phyloP scores from a whole-genome alignment of 768 basidiomycete species.

The Auricularia sp. region DNA sequence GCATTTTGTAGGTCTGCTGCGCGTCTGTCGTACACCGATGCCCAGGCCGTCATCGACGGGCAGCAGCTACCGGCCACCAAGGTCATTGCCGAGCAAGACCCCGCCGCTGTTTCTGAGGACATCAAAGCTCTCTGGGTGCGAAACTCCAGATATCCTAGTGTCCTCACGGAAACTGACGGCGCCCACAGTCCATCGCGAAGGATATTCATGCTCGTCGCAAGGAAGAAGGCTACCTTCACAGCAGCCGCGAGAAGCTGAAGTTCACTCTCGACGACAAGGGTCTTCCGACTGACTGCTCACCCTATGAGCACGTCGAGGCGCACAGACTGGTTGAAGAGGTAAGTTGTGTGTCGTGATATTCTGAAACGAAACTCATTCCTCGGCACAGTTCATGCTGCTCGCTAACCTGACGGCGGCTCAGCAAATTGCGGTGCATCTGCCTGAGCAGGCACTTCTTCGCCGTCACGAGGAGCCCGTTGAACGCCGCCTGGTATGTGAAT shows the following conservation, averaged over 20 bases:
- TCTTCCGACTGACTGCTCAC: slow-evolving; percentile 67
- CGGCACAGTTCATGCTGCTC: slow-evolving; percentile 77
- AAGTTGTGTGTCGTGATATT: slow-evolving; percentile 11
- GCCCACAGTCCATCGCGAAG: slow-evolving; percentile 44
- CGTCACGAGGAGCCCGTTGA: slow-evolving; percentile 91
- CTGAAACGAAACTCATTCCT: background rate
- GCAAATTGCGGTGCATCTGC: slow-evolving; percentile 85
- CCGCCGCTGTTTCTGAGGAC: slow-evolving; percentile 61
- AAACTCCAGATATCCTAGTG: background rate
- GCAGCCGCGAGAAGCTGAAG: slow-evolving; percentile 57
- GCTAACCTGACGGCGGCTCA: slow-evolving; percentile 87
- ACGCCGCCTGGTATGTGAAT: slow-evolving; percentile 63
- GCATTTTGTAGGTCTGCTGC: slow-evolving; percentile 60
- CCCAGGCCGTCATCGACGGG: slow-evolving; percentile 75
- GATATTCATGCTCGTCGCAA: slow-evolving; percentile 64
- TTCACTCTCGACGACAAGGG: slow-evolving; percentile 78
- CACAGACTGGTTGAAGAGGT: slow-evolving; percentile 87
- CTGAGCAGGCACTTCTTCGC: slow-evolving; percentile 93
- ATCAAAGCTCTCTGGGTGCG: slow-evolving; percentile 51
- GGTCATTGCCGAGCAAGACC: slow-evolving; percentile 48
- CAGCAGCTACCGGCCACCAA: slow-evolving; percentile 42
- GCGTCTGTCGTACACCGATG: slow-evolving; percentile 74
- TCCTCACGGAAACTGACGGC: too few species aligned
- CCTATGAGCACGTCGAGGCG: slow-evolving; percentile 57
- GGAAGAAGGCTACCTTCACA: slow-evolving; percentile 68